Base-by-base conservation (phyloP, 2,329 filamentous ascomycete species). In the Penicillium sp. region DNA sequence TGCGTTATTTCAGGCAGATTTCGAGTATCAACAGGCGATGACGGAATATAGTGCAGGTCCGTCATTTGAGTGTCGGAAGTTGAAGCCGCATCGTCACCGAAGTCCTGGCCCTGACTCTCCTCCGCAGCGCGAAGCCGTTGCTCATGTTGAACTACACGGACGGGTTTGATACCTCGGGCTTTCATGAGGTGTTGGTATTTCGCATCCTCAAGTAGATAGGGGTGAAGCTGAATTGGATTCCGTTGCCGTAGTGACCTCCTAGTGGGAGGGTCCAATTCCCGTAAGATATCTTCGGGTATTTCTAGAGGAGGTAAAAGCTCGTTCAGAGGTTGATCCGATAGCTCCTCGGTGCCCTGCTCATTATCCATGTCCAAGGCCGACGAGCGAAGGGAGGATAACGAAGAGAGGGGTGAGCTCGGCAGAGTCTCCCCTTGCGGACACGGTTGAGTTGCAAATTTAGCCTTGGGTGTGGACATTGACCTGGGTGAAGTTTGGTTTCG, bases 211-310 rank as follows among this genome's bases (percentile, higher is more conserved):
- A 82, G 66, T 0, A 77, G 68, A 60, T 83, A 84, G 2, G 82
- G 82, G 64, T 83, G 79, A 30, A 82, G 63, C 58, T 84, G 82
- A 53, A 82, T 82, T 7, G 79, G 76, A 65, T 81, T 82, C 45
- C 81, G 77, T 59, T 80, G 73, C 56, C 82, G 74, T 23, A 83
- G 69, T 4, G 69, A 70, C 60, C 78, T 73, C 61, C 73, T 70
- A n/a, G 59, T 53, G 17, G 71, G 71, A 35, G 68, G 70, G 30
- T 65, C 61, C 35, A 71, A 29, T 60, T 75, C 68, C 29, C 57
- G 66, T 50, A 74, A 30, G 19, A 75, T 55, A 9, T 74, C 70
- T 13, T 72, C 69, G 0, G 70, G 66, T 11, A 76, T 67, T 15
- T 76, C 70, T 9, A 71, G 55, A 11, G 67, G 55, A 7, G 67